A percentile compares a stretch with the other conserved stretches of the same genome.
Conservation (phyloP, 2,329 filamentous ascomycete species). For the Gremmenia infestans region DNA sequence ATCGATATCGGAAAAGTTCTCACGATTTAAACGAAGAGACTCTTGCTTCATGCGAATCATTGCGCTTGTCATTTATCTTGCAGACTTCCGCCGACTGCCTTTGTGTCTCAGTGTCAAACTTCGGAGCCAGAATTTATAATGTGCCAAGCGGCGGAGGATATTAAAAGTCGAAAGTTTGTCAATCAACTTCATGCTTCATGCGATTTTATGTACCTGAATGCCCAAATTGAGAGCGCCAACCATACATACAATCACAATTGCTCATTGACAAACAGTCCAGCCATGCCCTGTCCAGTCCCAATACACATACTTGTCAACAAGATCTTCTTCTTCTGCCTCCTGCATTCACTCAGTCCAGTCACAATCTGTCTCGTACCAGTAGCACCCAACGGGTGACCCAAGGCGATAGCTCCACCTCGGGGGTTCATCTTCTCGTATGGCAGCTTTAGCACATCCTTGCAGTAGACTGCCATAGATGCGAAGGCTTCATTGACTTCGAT, state of each 20-base stretch:
- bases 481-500: constrained; percentile 98
- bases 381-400: constrained; percentile 76
- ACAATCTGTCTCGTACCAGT: constrained; percentile 80
- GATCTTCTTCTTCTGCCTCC: constrained; percentile 80
- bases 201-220: background rate
- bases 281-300: constrained; percentile 62
- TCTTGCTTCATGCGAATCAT: too few species aligned
- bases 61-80: too few species aligned
- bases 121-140: too few species aligned
- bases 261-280: constrained; percentile 58
- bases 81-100: too few species aligned
- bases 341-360: constrained; percentile 78
- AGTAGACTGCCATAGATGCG: constrained; percentile 96
- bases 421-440: constrained; percentile 76
- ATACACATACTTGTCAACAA: constrained; percentile 86
- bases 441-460: constrained; percentile 65
- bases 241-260: constrained; percentile 20
- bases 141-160: too few species aligned
- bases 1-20: too few species aligned
- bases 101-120: too few species aligned
- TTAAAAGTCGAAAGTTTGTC: too few species aligned
- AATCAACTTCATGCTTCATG: too few species aligned
- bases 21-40: too few species aligned
- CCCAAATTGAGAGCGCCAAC: background rate
- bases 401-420: constrained; percentile 74